Percentiles rank a stretch among this genome's conserved stretches.
Evolutionary conservation across 148 eudicot genomes (phyloP).

Genomic region (Dysphania ambrosioides): DNA sequence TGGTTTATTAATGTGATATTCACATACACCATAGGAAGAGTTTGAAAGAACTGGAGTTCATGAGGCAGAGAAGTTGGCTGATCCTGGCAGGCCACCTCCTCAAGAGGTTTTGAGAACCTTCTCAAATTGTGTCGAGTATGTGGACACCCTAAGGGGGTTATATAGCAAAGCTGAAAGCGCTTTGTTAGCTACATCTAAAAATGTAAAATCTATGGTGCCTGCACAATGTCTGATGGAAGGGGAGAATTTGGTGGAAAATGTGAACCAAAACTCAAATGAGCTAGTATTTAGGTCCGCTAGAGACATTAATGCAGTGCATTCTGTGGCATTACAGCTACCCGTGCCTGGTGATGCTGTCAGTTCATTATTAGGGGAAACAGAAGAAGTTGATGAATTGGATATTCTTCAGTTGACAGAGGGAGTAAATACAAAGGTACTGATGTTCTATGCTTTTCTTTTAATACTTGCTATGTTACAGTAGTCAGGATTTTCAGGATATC

Average conservation of each 20-base stretch:
- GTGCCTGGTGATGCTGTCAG: constrained; percentile 19
- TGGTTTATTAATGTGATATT: constrained; percentile 1
- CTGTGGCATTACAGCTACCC: constrained; percentile 20
- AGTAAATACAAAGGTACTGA: constrained; percentile 44
- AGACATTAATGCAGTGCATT: constrained; percentile 17
- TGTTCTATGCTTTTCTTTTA: not conserved
- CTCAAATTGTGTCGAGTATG: constrained; percentile 48
- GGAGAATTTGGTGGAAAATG: constrained; percentile 29
- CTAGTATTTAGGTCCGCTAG: constrained; percentile 28
- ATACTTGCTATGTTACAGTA: not conserved
- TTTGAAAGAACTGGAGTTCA: constrained; percentile 65
- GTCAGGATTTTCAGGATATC: not conserved
- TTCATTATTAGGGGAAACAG: constrained; percentile 17
- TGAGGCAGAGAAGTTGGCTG: constrained; percentile 42
- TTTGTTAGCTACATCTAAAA: constrained; percentile 27
- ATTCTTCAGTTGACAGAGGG: constrained; percentile 22
- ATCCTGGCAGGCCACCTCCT: constrained; percentile 64
- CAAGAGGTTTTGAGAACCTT: constrained; percentile 60
- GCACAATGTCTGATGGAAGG: constrained; percentile 26
- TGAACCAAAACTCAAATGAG: constrained; percentile 15
- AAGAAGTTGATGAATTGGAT: constrained; percentile 18
- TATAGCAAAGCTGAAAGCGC: constrained; percentile 32
- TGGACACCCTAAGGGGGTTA: constrained; percentile 43
- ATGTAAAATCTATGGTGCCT: constrained; percentile 23
- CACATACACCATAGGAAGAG: constrained; percentile 57